Evolutionary conservation across 2,329 filamentous ascomycete genomes (phyloP), one percentile per base, ranked within the genome.

Genomic region (Colletotrichum kahawae): DNA sequence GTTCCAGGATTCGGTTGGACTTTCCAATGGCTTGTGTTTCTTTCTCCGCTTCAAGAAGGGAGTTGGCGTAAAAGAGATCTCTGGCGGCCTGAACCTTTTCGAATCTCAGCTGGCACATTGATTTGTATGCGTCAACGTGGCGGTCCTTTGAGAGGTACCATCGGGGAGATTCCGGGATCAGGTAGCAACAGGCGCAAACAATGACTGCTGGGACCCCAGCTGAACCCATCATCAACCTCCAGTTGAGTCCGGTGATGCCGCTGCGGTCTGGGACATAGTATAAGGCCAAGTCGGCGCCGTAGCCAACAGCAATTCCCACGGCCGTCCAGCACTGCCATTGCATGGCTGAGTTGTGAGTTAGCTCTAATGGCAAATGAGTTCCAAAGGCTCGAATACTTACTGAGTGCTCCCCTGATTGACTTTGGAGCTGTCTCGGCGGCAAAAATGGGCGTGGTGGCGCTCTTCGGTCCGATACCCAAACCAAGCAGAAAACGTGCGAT

Each of bases 161-260:
- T 43, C 88, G 82, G 4, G 88, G 88, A 5, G 87, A 88, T 76
- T 89, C 88, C 0, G 88, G 88, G 67, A 85, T 85, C 38, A 83
- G 82, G 74, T 87, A 90, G 27, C 92, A 89, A 34, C 92, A 85
- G 48, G 80, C 82, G 79, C 89, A 90, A 60, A 91, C 89, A 43
- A 92, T 76, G 8, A 93, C 82, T 18, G 91, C 90, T 0, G 91
- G 91, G 16, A 93, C 85, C 82, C 93, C 89, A 12, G 93, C 92
- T 4, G 91, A 93, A 8, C 88, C 91, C 84, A 95, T 89, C 91
- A 93, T 93, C 54, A 94, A 84, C 31, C 93, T 89, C 93, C 93
- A 94, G 75, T 93, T 88, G 5, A 89, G 85, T 8, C 92, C 92
- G 12, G 82, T 82, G 68, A 93, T 90, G 4, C 69, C 67, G 5